These are phyloP conservation scores for Bipolaris cookei DNA, from an alignment of 2,329 filamentous ascomycete genomes.

Conservation along the genomic window DNA sequence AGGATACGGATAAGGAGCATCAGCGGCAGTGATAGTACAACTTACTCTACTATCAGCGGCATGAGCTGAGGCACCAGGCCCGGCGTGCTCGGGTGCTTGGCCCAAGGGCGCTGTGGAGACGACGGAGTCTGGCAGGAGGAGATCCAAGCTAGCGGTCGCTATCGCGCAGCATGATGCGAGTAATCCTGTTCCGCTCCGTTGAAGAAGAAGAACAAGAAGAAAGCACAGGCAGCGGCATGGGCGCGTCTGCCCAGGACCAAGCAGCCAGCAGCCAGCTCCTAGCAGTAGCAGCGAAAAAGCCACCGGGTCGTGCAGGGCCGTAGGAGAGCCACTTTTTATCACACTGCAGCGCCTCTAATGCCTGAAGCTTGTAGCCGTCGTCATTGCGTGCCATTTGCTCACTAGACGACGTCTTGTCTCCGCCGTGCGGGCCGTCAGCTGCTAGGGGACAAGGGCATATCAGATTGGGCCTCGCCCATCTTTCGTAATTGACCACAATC, in stretches of 20 bases:
- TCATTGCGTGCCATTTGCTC: conserved; percentile 26
- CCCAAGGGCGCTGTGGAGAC: conserved; percentile 18
- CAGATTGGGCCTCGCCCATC: conserved; percentile 22
- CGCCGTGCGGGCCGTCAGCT: conserved; percentile 32
- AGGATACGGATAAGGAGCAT: too few relatives aligned
- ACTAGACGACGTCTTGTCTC: conserved; percentile 23
- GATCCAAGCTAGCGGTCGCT: conserved; percentile 32
- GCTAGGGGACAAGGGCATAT: conserved; percentile 22
- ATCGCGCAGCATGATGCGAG: conserved; percentile 34
- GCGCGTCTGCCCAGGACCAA: not conserved
- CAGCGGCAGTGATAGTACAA: too few relatives aligned
- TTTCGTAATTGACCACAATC: conserved; percentile 19
- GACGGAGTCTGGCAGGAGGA: conserved; percentile 27
- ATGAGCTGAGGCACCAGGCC: conserved; percentile 13
- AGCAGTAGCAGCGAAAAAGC: conserved; percentile 13
- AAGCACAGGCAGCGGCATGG: not conserved
- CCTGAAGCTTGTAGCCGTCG: conserved; percentile 20
- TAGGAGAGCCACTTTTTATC: conserved; percentile 18
- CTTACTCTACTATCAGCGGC: too few relatives aligned
- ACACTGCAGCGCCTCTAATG: conserved; percentile 23
- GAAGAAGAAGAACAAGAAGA: conserved; percentile 4
- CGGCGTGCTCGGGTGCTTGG: conserved; percentile 23
- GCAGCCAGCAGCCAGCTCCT: too few relatives aligned
- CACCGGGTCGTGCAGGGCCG: conserved; percentile 20
- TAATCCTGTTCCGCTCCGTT: conserved; percentile 26